Conservation (phyloP, 345 rosid species). For the Camelina sativa region DNA sequence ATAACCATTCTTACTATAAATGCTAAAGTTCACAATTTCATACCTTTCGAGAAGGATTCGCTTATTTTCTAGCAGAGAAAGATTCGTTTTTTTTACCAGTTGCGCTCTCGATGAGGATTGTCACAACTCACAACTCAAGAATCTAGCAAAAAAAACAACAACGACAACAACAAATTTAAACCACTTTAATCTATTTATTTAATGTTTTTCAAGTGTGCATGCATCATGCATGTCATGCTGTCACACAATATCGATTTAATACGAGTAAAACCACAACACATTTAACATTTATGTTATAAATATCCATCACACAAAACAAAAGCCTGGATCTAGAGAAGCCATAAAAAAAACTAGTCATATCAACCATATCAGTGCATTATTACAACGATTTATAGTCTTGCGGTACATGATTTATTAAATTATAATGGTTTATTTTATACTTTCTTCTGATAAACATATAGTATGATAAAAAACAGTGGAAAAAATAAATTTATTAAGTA, state of each 20-base stretch:
- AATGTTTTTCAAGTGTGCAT: not conserved
- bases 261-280: not conserved
- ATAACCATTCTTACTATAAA: conserved; percentile 5
- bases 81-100: not conserved
- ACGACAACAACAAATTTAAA: too few relatives aligned
- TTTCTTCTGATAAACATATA: too few relatives aligned
- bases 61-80: not conserved
- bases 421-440: too few relatives aligned
- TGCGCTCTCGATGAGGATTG: not conserved
- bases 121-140: too few relatives aligned
- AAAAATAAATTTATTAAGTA: too few relatives aligned
- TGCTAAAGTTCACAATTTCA: not conserved
- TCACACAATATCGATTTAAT: not conserved
- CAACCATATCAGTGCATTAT: too few relatives aligned
- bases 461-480: too few relatives aligned
- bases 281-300: not conserved
- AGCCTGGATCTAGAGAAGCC: not conserved
- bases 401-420: too few relatives aligned
- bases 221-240: not conserved
- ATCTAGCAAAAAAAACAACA: too few relatives aligned
- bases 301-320: not conserved
- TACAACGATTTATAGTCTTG: too few relatives aligned
- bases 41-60: conserved; percentile 3
- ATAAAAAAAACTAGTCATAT: not conserved
- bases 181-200: too few relatives aligned